Evolutionary conservation across 2,329 filamentous ascomycete species (phyloP).

Genomic region (Trichoderma brevicompactum): DNA sequence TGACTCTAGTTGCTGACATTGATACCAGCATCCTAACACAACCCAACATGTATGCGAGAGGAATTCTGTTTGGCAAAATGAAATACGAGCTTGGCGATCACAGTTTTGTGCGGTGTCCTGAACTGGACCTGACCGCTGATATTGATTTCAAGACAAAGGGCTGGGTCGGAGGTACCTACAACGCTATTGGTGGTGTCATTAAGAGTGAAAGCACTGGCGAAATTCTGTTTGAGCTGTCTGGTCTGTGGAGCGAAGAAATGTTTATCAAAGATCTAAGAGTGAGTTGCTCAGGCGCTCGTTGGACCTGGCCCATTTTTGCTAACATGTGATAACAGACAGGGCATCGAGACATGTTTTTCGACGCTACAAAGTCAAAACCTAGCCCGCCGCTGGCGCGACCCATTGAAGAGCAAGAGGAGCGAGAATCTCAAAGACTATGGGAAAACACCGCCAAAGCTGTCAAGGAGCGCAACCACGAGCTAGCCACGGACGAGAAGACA

Average conservation of each 20-base stretch:
- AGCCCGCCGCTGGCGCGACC: conserved; percentile 75
- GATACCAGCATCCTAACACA: conserved; percentile 79
- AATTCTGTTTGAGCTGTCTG: conserved; percentile 86
- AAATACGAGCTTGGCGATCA: conserved; percentile 98
- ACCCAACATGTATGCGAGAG: conserved; percentile 98
- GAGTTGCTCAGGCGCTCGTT: conserved; percentile 39
- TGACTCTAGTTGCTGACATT: neutral
- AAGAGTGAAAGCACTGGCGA: conserved; percentile 87
- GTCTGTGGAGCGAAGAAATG: conserved; percentile 95
- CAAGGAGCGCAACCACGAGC: conserved; percentile 80
- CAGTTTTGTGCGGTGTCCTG: conserved; percentile 88
- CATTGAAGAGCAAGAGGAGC: conserved; percentile 81
- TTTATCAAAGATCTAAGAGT: conserved; percentile 81
- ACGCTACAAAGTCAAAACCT: conserved; percentile 78
- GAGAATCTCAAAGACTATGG: conserved; percentile 92
- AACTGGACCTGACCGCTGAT: conserved; percentile 83
- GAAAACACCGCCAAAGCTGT: conserved; percentile 79
- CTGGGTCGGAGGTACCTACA: conserved; percentile 95
- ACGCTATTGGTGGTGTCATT: conserved; percentile 90
- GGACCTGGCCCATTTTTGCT: neutral
- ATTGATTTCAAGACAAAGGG: conserved; percentile 99
- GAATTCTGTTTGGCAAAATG: conserved; percentile 98
- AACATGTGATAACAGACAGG: conserved; percentile 65
- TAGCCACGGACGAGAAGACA: conserved; percentile 94
- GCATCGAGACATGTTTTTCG: conserved; percentile 86